A percentile compares a stretch with the other conserved stretches of the same genome.
Evolutionary conservation across 495 filamentous ascomycete species (phyloP).

Genomic region (Hypoxylon crocopeplum): DNA sequence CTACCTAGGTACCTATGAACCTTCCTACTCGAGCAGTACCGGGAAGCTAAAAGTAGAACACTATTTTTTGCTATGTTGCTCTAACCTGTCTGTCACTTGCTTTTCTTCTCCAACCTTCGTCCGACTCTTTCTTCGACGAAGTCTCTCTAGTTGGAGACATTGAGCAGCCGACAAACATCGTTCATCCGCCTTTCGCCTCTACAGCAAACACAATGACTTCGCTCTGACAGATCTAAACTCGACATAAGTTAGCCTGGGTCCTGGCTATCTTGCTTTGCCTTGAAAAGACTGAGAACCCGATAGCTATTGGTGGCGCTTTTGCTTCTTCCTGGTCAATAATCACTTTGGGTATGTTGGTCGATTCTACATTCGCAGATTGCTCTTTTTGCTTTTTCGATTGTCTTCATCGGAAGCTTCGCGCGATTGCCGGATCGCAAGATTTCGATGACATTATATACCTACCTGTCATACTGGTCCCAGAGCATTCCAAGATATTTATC

Average conservation of each 20-base stretch:
- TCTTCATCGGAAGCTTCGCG: conserved; percentile 7
- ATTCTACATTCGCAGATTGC: conserved; percentile 8
- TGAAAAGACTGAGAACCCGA: conserved; percentile 6
- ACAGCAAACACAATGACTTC: conserved; percentile 18
- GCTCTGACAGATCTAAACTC: background rate
- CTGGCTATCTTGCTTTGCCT: background rate
- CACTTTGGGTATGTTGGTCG: conserved; percentile 32
- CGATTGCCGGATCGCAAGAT: background rate
- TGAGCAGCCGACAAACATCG: background rate
- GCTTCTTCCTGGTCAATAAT: conserved; percentile 24
- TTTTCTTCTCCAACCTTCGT: conserved; percentile 19
- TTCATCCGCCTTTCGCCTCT: background rate
- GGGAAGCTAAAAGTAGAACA: conserved; percentile 33
- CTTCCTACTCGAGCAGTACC: conserved; percentile 13
- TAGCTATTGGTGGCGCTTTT: conserved; percentile 11
- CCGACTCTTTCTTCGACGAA: conserved; percentile 5
- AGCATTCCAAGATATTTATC: background rate
- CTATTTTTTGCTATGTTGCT: background rate
- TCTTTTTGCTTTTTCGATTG: conserved; percentile 10
- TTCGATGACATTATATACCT: background rate
- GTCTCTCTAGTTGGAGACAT: background rate
- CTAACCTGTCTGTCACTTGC: conserved; percentile 2
- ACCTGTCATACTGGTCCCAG: background rate
- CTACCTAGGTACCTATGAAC: no score
- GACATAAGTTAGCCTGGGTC: background rate